Evolutionary conservation across 768 basidiomycete genomes (phyloP), one percentile per base, ranked within the genome.

Genomic region (Leccinellum rugosiceps): DNA sequence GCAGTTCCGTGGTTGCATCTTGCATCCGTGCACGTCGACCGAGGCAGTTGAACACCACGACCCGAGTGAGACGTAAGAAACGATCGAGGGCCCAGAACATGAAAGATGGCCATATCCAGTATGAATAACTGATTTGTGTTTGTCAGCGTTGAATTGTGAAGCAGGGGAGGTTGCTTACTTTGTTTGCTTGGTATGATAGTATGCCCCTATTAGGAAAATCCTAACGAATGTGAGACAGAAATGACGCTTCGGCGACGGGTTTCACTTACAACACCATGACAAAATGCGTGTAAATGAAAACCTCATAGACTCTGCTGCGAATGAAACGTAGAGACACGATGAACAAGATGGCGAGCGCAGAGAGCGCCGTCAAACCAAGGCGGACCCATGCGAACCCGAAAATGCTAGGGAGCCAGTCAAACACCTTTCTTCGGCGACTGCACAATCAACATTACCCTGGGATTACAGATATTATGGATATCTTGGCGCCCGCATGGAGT

Each of bases 261-360:
- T n/a, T 17, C 15, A 56, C 79, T 65, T 57, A 80, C 79, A 75
- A 50, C 10, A 77, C 74, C 23, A 77, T 59, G 4, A 77, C 8
- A 52, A 81, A 76, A 64, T 87, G 85, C 0, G 69, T 41, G 26
- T 78, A 64, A 32, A 82, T 71, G 72, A 87, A 87, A 4, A 78
- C 4, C 62, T 86, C 84, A 53, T 84, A 86, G 1, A 62, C 66
- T 6, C 64, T 70, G 3, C 72, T 65, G 9, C 84, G 78, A 21
- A 86, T 61, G 2, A 76, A 77, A 11, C 81, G 78, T 10, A 85
- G 55, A 6, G 83, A 80, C n/a, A 82, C 56, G 15, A 84, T 43
- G 21, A 66, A 68, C 3, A 84, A 57, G n/a, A 83, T 55, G 2
- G 77, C 69, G 15, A 84, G 71, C 1, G 80, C 59, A 15, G 63